Evolutionary conservation across 129 eudicot species (phyloP).

Genomic region (Escallonia herrerae): DNA sequence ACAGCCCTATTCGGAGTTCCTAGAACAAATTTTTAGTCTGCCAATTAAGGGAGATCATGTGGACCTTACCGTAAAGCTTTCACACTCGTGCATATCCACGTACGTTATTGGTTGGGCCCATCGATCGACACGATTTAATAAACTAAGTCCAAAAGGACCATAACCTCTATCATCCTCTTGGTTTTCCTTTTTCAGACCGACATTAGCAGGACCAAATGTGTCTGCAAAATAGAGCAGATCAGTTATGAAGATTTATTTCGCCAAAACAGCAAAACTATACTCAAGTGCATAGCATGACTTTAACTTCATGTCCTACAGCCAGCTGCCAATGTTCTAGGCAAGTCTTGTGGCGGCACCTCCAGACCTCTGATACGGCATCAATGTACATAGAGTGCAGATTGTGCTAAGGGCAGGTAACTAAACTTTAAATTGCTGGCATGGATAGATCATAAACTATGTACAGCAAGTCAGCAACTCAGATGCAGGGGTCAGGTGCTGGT

Average conservation of each 20-base stretch:
- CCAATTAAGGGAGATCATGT: neutral
- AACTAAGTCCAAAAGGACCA: slow-evolving; percentile 57
- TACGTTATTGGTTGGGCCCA: slow-evolving; percentile 97
- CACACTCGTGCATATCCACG: slow-evolving; percentile 58
- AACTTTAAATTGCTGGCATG: neutral
- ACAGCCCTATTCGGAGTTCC: neutral
- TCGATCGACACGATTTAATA: slow-evolving; percentile 55
- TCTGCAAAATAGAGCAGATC: slow-evolving; percentile 41
- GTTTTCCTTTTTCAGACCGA: slow-evolving; percentile 69
- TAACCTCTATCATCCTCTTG: slow-evolving; percentile 85
- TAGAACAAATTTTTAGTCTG: slow-evolving; percentile 1
- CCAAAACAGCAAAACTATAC: no score
- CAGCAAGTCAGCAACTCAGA: no score
- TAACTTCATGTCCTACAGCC: neutral
- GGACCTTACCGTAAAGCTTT: slow-evolving; percentile 63
- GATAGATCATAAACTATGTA: neutral
- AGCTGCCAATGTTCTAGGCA: no score
- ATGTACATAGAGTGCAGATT: no score
- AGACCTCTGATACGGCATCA: no score
- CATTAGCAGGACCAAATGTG: slow-evolving; percentile 69
- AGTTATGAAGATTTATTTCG: neutral
- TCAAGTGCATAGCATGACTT: neutral
- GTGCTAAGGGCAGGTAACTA: neutral
- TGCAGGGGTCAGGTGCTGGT: no score
- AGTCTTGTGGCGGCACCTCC: no score